phyloP scores from a whole-genome alignment of 768 basidiomycete genomes.

The Amanita subjunquillea region DNA sequence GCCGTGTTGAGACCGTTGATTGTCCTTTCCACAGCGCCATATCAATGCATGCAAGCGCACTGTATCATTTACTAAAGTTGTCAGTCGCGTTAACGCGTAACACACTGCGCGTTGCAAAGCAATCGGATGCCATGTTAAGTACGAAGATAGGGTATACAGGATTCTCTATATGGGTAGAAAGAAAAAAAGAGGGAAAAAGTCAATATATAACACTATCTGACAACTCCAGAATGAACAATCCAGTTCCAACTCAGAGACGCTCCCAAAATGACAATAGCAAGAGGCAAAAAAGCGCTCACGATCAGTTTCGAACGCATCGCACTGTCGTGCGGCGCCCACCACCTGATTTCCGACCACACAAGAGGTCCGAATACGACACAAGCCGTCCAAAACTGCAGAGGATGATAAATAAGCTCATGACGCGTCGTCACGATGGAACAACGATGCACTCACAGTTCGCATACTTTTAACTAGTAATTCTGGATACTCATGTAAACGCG shows the following conservation, averaged over 20 bases:
- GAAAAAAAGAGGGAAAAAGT: not conserved
- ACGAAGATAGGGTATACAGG: too few species aligned
- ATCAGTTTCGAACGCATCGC: not conserved
- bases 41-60: too few species aligned
- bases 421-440: not conserved
- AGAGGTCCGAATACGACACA: conserved; percentile 84
- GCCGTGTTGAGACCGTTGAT: too few species aligned
- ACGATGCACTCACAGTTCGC: conserved; percentile 49
- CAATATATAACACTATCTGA: not conserved
- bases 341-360: conserved; percentile 78
- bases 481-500: conserved; percentile 60
- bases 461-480: conserved; percentile 47
- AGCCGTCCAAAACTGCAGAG: conserved; percentile 74
- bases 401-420: not conserved
- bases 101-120: too few species aligned
- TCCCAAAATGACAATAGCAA: not conserved
- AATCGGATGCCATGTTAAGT: too few species aligned
- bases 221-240: not conserved
- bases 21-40: too few species aligned
- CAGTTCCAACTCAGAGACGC: not conserved
- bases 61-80: too few species aligned
- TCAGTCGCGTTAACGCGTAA: too few species aligned
- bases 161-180: too few species aligned
- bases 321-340: conserved; percentile 39
- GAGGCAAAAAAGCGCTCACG: not conserved